Evolutionary conservation across 163 green algal genomes (phyloP).

Genomic region (Chlorella variabilis): DNA sequence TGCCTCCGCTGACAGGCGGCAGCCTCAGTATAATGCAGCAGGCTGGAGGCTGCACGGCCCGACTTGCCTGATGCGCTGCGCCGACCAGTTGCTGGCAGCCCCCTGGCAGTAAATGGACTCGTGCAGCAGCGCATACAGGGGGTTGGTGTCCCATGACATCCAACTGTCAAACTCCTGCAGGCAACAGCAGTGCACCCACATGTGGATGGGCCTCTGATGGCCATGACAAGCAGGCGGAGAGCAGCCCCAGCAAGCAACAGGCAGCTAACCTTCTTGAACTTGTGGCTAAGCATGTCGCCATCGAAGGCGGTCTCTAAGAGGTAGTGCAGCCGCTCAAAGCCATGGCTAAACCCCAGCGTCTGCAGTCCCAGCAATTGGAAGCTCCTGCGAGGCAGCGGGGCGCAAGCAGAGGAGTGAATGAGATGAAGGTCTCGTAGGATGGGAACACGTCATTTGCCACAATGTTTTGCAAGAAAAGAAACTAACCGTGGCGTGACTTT

Average conservation of each 20-base stretch:
- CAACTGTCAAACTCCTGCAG: constrained; percentile 77
- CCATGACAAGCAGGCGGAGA: too few species aligned
- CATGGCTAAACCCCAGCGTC: constrained; percentile 72
- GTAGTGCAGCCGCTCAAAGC: constrained; percentile 93
- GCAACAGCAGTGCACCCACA: too few species aligned
- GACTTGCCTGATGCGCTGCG: constrained; percentile 65
- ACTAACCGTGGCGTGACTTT: constrained; percentile 35
- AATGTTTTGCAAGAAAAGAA: background rate
- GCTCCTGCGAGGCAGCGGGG: constrained; percentile 41
- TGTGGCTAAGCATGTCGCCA: constrained; percentile 66
- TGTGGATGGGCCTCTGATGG: too few species aligned
- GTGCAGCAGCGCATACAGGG: constrained; percentile 95
- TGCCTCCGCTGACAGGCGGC: too few species aligned
- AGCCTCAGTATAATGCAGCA: background rate
- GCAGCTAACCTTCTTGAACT: constrained; percentile 70
- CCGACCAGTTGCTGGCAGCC: constrained; percentile 77
- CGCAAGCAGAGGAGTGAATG: too few species aligned
- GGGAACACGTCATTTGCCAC: too few species aligned
- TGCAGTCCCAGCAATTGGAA: constrained; percentile 88
- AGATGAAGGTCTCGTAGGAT: too few species aligned
- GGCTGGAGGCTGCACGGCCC: too few species aligned
- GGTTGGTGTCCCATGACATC: constrained; percentile 91
- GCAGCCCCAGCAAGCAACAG: background rate
- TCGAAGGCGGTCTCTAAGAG: constrained; percentile 88
- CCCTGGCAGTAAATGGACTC: constrained; percentile 96